These are phyloP conservation scores for Hericium erinaceus DNA, from an alignment of 768 basidiomycete species.

Conservation along the genomic window DNA sequence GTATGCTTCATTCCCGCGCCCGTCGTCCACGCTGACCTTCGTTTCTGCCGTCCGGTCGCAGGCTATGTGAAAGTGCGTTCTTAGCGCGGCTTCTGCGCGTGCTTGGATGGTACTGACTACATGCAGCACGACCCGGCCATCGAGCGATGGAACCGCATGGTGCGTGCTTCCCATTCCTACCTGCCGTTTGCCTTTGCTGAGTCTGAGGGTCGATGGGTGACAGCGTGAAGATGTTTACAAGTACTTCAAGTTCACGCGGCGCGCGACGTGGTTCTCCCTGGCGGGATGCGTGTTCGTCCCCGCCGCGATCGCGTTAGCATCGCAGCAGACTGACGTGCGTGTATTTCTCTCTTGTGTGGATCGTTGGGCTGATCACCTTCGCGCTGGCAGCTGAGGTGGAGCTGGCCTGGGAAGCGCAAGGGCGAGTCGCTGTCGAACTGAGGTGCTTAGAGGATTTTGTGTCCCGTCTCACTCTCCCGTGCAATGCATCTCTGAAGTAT, in stretches of 20 bases:
- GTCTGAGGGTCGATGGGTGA: not conserved
- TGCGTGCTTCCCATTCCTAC: constrained; percentile 17
- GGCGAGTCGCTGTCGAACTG: constrained; percentile 26
- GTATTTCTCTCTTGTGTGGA: not conserved
- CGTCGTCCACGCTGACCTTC: not conserved
- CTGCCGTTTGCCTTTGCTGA: not conserved
- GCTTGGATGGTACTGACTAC: constrained; percentile 6
- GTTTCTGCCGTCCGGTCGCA: constrained; percentile 16
- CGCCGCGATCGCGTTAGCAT: constrained; percentile 39
- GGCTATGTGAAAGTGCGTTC: constrained; percentile 48
- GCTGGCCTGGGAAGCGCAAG: constrained; percentile 44
- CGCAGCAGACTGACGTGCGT: constrained; percentile 32
- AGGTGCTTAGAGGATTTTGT: not conserved
- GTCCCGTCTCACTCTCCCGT: not conserved
- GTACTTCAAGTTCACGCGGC: constrained; percentile 71
- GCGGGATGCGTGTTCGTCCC: constrained; percentile 62
- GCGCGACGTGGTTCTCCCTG: constrained; percentile 51
- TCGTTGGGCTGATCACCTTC: not conserved
- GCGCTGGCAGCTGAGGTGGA: constrained; percentile 38
- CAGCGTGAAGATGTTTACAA: constrained; percentile 83
- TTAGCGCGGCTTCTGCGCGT: not conserved
- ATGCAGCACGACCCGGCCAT: constrained; percentile 39
- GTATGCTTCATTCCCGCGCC: constrained; percentile 12
- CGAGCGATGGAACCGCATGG: constrained; percentile 54
- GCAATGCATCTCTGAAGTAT: not conserved